These are phyloP conservation scores for Tolypocladium pustulatum DNA, from an alignment of 2,329 filamentous ascomycete species.

Conservation along the genomic window DNA sequence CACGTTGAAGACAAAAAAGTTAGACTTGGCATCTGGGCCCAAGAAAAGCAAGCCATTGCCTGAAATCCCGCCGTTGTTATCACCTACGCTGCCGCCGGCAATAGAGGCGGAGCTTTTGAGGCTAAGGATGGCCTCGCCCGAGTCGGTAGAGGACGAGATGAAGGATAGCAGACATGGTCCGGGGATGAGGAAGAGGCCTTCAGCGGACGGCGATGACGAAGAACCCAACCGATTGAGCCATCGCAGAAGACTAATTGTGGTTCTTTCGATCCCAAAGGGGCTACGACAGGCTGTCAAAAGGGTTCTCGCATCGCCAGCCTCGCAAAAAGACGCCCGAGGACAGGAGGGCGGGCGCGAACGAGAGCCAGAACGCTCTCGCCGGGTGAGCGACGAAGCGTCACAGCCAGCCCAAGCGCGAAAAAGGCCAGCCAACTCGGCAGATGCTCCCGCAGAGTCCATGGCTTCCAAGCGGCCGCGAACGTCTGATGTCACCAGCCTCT, in stretches of 20 bases:
- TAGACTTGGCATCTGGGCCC: constrained; percentile 12
- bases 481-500: constrained; percentile 25
- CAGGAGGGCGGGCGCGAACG: constrained; percentile 9
- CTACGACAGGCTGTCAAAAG: constrained; percentile 32
- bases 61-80: constrained; percentile 39
- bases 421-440: constrained; percentile 30
- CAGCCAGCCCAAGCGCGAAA: constrained; percentile 30
- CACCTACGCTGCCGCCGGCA: constrained; percentile 42
- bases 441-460: constrained; percentile 23
- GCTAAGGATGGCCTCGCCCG: constrained; percentile 19
- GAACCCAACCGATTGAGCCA: constrained; percentile 13
- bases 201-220: constrained; percentile 20
- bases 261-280: constrained; percentile 37
- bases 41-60: constrained; percentile 28
- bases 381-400: constrained; percentile 30
- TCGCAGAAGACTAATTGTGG: constrained; percentile 28
- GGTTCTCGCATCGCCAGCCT: constrained; percentile 32
- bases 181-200: constrained; percentile 16
- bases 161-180: constrained; percentile 11
- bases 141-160: constrained; percentile 8
- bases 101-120: constrained; percentile 31
- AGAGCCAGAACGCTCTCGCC: constrained; percentile 17
- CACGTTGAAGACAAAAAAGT: constrained; percentile 19
- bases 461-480: constrained; percentile 32
- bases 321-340: constrained; percentile 24